Evolutionary conservation across 2,329 filamentous ascomycete species (phyloP), one percentile per base, ranked within the genome.

Genomic region (Pyricularia sp.): DNA sequence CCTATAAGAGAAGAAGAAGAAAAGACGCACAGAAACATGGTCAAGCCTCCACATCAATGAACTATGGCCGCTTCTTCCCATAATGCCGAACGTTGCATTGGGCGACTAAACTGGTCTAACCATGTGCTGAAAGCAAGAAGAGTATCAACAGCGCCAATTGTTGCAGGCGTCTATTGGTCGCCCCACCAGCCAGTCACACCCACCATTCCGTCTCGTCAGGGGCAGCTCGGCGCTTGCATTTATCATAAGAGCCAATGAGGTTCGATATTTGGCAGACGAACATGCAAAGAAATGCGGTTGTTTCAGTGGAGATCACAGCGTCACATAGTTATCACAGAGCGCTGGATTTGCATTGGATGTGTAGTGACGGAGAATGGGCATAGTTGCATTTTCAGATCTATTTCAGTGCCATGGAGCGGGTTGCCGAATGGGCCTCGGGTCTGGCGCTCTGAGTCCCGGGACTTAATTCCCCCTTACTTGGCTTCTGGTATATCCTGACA

Each of bases 151-250:
- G 40, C 40, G 40, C 40, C 40, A 49, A n/a, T 49, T 49, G 40
- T 49, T 44, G 40, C 40, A 49, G 53, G 22, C 26, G 16, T 49
- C 26, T 13, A 63, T 57, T 63, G 44, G 44, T 49, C 49, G 62
- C 44, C 40, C 40, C 44, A 63, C 49, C 40, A 55, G 19, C 19
- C 28, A 22, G 62, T 57, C 62, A 55, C 62, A 57, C 28, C 62
- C 44, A 44, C 44, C n/a, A 28, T n/a, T 24, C 62, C 62, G 16
- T 63, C 44, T 12, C 49, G 44, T 28, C 62, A 63, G 62, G 61
- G 61, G 61, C 44, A 63, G 6, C 62, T 63, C 62, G 30, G 62
- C 62, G 62, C 62, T 63, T 63, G 26, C 44, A 55, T 55, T 19
- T 10, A 61, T 12, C 24, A 28, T 5, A 35, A 33, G 26, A 30